Percentiles rank a stretch among this genome's conserved stretches.
These are phyloP conservation scores for Sporisorium exsertum DNA, from an alignment of 1,284 basidiomycete genomes.

Conservation along the genomic window DNA sequence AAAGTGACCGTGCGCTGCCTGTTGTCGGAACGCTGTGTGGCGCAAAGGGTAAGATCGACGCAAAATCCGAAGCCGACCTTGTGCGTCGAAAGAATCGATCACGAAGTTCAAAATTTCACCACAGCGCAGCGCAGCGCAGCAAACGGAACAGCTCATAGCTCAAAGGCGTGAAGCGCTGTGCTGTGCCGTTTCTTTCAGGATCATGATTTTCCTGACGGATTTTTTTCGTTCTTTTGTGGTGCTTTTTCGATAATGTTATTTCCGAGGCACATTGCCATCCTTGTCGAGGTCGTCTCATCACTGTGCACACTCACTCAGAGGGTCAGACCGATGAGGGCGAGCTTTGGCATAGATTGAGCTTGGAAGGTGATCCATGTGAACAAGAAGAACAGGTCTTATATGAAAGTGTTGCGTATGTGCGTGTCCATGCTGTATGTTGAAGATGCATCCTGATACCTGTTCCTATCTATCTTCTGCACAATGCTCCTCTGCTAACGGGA, in stretches of 20 bases:
- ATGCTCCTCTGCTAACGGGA: neutral
- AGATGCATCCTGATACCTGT: neutral
- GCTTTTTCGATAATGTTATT: neutral
- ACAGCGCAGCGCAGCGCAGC: conserved; percentile 3
- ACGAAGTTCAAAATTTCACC: neutral
- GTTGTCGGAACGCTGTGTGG: neutral
- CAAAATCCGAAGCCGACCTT: neutral
- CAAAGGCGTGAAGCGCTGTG: no score
- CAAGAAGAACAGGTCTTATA: neutral
- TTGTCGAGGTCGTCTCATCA: neutral
- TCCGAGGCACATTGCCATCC: neutral
- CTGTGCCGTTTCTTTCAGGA: neutral
- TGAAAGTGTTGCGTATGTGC: neutral
- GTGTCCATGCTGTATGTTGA: neutral
- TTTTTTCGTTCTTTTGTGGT: neutral
- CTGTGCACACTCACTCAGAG: neutral
- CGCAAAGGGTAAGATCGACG: neutral
- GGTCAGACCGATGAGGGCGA: neutral
- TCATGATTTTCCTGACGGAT: neutral
- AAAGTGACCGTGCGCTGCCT: conserved; percentile 2
- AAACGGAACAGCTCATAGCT: no score
- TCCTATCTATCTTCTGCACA: neutral
- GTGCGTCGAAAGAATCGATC: neutral
- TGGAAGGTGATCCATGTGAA: neutral
- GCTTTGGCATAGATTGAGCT: neutral